Base-by-base conservation (phyloP, 148 eudicot genomes). In the Rheum nobile region DNA sequence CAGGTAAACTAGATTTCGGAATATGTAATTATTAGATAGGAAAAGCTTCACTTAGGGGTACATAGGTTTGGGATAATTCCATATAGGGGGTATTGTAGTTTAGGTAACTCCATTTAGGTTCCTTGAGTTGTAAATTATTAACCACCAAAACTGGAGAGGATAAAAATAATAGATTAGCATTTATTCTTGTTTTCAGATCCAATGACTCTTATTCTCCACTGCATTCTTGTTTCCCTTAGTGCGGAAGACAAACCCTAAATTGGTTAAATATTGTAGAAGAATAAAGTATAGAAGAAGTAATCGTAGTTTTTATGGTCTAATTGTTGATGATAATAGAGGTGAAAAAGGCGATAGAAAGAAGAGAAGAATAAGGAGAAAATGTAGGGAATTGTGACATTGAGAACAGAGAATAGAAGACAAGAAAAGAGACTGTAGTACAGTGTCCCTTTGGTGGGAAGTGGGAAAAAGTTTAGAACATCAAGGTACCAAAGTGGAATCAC, bases 1-100 rank as follows among this genome's bases (percentile, higher is more conserved):
- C 94, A 63, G 97, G 99, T 91, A 69, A 61, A 82, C 78, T 67
- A 46, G 75, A 28, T 70, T 74, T 75, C 21, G 24, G 28, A 22
- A 55, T 55, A 1, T 1, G 12, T 24, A 55, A 24, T 55, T 55
- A 55, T 55, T 6, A 21, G 28, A 22, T 34, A 65, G 22, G 21
- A 65, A 59, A 14, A 8, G 2, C 10, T 59, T 29, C 67, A 59
- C 67, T 26, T 11, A 28, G 34, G 34, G 67, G 34, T 59, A 59
- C 10, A 14, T 11, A 29, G 17, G 17, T 59, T 59, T 29, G 67
- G 17, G 32, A 22, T 4, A 59, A 59, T 12, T 59, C 34, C 67
- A 59, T 29, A 24, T 28, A 26, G 16, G 14, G 14, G 8, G 34
- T 59, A 59, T 10, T 12, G 4, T 26, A 59, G 34, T 59, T 59